A percentile compares a stretch with the other conserved stretches of the same genome.
These are phyloP conservation scores for Plasmodium gaboni DNA, from an alignment of 169 alveolate genomes.

Conservation along the genomic window DNA sequence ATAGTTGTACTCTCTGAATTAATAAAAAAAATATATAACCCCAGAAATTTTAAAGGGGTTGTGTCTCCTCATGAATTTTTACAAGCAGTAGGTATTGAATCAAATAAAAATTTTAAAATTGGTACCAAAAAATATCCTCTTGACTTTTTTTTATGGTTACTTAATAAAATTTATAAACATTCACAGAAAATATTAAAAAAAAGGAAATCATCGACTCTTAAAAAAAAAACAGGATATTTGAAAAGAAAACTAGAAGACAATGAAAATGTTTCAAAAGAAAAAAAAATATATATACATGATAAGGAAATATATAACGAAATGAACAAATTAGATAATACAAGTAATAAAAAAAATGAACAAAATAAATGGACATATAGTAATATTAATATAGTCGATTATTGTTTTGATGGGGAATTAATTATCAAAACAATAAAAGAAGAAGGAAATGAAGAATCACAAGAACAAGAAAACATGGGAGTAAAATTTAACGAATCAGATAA, in stretches of 20 bases:
- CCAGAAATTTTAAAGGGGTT: conserved; percentile 97
- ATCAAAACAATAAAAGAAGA: conserved; percentile 54
- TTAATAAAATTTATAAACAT: conserved; percentile 87
- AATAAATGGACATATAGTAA: conserved; percentile 48
- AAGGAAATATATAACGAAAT: not conserved
- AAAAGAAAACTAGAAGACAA: not conserved
- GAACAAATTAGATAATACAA: not conserved
- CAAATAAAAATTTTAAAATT: conserved; percentile 84
- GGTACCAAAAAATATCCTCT: conserved; percentile 95
- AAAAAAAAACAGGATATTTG: not conserved
- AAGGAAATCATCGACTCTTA: not conserved
- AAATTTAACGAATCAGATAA: conserved; percentile 2
- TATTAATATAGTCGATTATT: conserved; percentile 56
- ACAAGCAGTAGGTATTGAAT: conserved; percentile 89
- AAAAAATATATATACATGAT: not conserved
- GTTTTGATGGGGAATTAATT: conserved; percentile 72
- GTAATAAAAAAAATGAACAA: conserved; percentile 4
- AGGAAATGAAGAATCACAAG: conserved; percentile 1
- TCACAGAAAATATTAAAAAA: conserved; percentile 22
- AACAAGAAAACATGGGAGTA: not conserved
- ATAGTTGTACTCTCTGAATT: conserved; percentile 93
- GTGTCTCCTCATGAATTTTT: conserved; percentile 98
- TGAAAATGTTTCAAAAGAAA: not conserved
- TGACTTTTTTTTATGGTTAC: conserved; percentile 94
- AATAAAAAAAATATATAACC: conserved; percentile 96